Conservation (phyloP, 352 stramenopile species). For the Phytophthora foliorum region DNA sequence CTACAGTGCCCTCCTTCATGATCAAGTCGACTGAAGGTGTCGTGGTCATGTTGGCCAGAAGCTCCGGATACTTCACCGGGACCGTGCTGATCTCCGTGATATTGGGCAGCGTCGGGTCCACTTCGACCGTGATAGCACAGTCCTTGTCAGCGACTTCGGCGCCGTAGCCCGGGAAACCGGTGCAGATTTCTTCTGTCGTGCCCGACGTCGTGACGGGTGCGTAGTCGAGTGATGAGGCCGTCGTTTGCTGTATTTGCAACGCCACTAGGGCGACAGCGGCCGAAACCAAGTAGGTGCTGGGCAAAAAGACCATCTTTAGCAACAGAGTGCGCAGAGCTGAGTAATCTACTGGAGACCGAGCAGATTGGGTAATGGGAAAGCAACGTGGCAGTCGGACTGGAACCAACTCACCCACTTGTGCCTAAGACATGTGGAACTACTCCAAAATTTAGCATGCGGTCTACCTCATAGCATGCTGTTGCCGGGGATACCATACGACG, state of each 20-base stretch:
- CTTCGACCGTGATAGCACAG: slow-evolving; percentile 9
- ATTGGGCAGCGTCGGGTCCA: slow-evolving; percentile 6
- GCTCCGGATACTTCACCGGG: slow-evolving; percentile 4
- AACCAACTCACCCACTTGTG: background rate
- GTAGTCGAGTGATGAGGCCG: slow-evolving; percentile 2
- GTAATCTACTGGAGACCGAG: background rate
- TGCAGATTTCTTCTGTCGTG: slow-evolving; percentile 11
- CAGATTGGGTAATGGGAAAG: background rate
- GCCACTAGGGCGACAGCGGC: slow-evolving; percentile 5
- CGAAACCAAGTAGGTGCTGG: slow-evolving; percentile 1
- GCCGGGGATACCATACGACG: background rate
- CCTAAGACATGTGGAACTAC: background rate
- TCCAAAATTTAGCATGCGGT: slow-evolving; percentile 1
- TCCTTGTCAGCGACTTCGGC: slow-evolving; percentile 14
- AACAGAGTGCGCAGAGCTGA: background rate
- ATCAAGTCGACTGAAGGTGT: background rate
- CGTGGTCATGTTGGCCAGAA: slow-evolving; percentile 18
- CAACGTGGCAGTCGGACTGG: background rate
- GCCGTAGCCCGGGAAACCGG: slow-evolving; percentile 1
- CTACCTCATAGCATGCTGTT: background rate
- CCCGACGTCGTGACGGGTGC: slow-evolving; percentile 13
- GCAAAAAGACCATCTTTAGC: slow-evolving; percentile 3
- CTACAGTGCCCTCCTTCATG: slow-evolving; percentile 5
- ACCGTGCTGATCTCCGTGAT: slow-evolving; percentile 9
- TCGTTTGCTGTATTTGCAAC: slow-evolving; percentile 6